These are phyloP conservation scores for Simmondsia chinensis DNA, from an alignment of 148 eudicot genomes.

Conservation along the genomic window DNA sequence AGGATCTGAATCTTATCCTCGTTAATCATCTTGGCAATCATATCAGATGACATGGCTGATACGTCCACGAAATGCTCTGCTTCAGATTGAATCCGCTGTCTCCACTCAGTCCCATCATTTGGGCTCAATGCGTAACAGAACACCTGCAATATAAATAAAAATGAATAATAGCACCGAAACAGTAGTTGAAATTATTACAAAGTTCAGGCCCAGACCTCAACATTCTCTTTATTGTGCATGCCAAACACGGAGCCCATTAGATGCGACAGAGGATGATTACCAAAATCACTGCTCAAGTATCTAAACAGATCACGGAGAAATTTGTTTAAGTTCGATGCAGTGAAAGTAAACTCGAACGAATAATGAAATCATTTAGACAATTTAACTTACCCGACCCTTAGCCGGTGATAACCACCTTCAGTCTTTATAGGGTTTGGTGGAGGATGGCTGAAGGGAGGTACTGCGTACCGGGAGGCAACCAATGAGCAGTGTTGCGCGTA, in stretches of 20 bases:
- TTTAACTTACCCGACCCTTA: conserved; percentile 72
- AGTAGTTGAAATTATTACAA: not conserved
- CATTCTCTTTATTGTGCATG: conserved; percentile 75
- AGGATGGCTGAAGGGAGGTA: conserved; percentile 77
- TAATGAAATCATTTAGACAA: not conserved
- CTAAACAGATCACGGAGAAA: conserved; percentile 24
- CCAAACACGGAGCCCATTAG: conserved; percentile 99
- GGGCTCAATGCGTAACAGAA: conserved; percentile 92
- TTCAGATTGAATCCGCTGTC: conserved; percentile 73
- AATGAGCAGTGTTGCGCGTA: conserved; percentile 85
- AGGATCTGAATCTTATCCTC: conserved; percentile 87
- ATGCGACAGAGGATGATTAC: conserved; percentile 93
- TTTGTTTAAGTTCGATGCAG: not conserved
- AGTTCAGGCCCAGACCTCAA: conserved; percentile 50
- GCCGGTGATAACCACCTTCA: conserved; percentile 51
- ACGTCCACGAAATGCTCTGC: conserved; percentile 88
- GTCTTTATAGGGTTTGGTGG: conserved; percentile 51
- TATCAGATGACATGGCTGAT: conserved; percentile 78
- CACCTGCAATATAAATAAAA: conserved; percentile 32
- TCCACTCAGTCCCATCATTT: conserved; percentile 92
- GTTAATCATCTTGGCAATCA: conserved; percentile 73
- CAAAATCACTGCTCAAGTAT: conserved; percentile 96
- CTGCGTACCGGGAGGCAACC: conserved; percentile 69
- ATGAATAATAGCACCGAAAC: not conserved
- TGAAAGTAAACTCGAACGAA: not conserved